Conservation (phyloP, 2,329 filamentous ascomycete genomes). For the Sporothrix pseudoabietina region DNA sequence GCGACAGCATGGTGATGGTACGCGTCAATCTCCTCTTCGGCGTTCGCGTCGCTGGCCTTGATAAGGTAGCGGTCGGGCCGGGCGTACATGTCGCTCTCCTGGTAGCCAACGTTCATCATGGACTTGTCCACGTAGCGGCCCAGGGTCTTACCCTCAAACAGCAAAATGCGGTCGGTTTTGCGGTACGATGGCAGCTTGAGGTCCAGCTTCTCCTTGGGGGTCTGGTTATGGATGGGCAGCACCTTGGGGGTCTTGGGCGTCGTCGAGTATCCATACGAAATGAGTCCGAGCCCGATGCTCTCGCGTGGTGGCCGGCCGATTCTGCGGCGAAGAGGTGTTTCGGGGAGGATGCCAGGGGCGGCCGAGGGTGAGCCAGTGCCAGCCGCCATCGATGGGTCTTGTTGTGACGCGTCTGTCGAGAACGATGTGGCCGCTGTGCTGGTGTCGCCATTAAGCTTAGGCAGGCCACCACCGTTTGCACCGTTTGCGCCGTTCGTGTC, state of each 20-base stretch:
- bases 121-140: constrained; percentile 93
- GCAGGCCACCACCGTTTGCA: not conserved
- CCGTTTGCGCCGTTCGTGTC: constrained; percentile 4
- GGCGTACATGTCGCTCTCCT: constrained; percentile 88
- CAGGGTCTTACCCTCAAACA: constrained; percentile 81
- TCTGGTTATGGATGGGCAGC: constrained; percentile 76
- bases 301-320: constrained; percentile 54
- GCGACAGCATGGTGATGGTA: constrained; percentile 44
- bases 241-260: constrained; percentile 64
- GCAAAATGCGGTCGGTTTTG: constrained; percentile 74
- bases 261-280: constrained; percentile 52
- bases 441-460: constrained; percentile 16
- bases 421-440: constrained; percentile 9
- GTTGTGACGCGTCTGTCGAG: not conserved
- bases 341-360: constrained; percentile 3
- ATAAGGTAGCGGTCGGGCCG: constrained; percentile 73
- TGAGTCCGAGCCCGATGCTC: constrained; percentile 47
- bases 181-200: constrained; percentile 75
- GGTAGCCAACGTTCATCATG: constrained; percentile 94
- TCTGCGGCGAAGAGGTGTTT: constrained; percentile 41
- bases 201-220: constrained; percentile 76
- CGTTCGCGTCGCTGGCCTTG: constrained; percentile 61
- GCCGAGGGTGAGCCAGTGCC: not conserved
- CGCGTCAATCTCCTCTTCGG: constrained; percentile 61
- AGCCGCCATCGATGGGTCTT: not conserved